These are phyloP conservation scores for Breynia disticha DNA, from an alignment of 441 rosid species.

Conservation along the genomic window DNA sequence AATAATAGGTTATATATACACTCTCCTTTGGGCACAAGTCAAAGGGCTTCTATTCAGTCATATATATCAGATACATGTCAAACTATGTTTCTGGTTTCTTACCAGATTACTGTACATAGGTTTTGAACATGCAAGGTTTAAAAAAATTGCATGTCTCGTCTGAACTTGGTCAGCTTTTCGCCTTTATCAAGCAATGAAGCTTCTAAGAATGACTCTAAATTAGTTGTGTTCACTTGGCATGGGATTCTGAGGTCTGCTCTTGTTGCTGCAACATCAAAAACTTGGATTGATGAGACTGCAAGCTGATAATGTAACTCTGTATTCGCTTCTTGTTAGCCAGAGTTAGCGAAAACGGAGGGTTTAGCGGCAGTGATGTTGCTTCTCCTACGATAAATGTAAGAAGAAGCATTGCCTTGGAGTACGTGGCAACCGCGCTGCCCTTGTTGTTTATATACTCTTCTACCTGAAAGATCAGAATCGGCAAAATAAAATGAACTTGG, in stretches of 20 bases:
- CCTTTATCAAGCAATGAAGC: not conserved
- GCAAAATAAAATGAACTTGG: not conserved
- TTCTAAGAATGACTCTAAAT: conserved; percentile 16
- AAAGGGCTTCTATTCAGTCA: too few species aligned
- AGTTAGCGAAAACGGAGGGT: conserved; percentile 49
- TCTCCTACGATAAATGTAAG: conserved; percentile 62
- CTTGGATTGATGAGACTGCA: conserved; percentile 50
- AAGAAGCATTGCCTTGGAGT: conserved; percentile 65
- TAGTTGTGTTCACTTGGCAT: conserved; percentile 16
- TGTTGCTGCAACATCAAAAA: conserved; percentile 20
- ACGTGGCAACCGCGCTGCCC: conserved; percentile 39
- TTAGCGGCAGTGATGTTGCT: conserved; percentile 49
- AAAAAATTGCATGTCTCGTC: conserved; percentile 14
- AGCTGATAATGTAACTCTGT: conserved; percentile 41
- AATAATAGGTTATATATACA: conserved; percentile 5
- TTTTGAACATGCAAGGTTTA: conserved; percentile 14
- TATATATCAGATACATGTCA: conserved; percentile 6
- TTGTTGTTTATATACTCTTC: conserved; percentile 54
- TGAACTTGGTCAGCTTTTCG: conserved; percentile 5
- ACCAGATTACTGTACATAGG: conserved; percentile 1
- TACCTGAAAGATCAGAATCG: conserved; percentile 29
- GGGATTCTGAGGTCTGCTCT: conserved; percentile 11
- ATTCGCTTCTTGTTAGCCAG: conserved; percentile 42
- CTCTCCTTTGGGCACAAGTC: too few species aligned
- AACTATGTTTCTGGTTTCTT: not conserved